Evolutionary conservation across 2,329 filamentous ascomycete genomes (phyloP).

Genomic region (Claviceps capensis): DNA sequence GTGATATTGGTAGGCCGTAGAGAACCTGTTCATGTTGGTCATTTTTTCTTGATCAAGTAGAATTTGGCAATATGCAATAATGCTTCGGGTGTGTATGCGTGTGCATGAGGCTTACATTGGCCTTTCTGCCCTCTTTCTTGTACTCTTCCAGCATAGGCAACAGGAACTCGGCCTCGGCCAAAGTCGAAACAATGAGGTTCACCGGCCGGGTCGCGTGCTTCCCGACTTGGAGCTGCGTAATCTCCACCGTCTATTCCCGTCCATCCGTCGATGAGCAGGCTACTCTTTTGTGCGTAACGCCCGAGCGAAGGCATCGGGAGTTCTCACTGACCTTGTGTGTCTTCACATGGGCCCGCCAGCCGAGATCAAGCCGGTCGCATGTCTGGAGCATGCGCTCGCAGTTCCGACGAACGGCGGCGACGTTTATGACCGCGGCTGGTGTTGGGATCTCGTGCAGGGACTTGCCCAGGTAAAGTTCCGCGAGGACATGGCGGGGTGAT

Average conservation of each 20-base stretch:
- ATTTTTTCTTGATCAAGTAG: background rate
- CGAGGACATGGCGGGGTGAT: conserved; percentile 12
- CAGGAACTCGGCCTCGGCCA: conserved; percentile 60
- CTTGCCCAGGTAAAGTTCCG: conserved; percentile 35
- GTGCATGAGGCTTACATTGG: conserved; percentile 36
- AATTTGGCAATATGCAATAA: background rate
- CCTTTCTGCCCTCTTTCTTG: conserved; percentile 33
- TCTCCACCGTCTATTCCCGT: conserved; percentile 42
- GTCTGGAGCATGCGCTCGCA: conserved; percentile 60
- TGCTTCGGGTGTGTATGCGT: background rate
- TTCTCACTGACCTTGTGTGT: conserved; percentile 54
- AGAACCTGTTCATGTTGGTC: conserved; percentile 34
- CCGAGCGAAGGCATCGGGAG: background rate
- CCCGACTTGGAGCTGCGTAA: conserved; percentile 59
- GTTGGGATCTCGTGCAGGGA: conserved; percentile 45
- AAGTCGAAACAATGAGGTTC: conserved; percentile 58
- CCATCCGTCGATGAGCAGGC: conserved; percentile 6
- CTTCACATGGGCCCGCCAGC: conserved; percentile 68
- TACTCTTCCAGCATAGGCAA: conserved; percentile 46
- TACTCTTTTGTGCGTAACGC: background rate
- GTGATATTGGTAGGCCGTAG: conserved; percentile 57
- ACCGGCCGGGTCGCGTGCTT: conserved; percentile 29
- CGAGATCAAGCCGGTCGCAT: conserved; percentile 41
- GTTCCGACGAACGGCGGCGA: conserved; percentile 51
- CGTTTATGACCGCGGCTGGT: conserved; percentile 55